Base-by-base conservation (phyloP, 371 early-diverging fungal species). In the Syncephalastrum contaminatum region DNA sequence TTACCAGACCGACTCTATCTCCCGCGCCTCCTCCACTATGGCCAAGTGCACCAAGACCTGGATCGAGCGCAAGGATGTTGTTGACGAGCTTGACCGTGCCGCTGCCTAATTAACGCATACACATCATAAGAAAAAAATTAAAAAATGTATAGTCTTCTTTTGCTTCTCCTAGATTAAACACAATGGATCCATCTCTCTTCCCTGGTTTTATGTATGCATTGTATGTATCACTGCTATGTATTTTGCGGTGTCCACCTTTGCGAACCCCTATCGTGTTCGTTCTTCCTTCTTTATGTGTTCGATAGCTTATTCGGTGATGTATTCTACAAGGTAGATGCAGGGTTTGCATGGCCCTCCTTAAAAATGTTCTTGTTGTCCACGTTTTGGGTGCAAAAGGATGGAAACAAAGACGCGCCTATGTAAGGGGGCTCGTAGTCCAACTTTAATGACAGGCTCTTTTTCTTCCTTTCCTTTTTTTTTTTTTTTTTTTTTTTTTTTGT, bases 21-120 rank as follows among this genome's bases (percentile, higher is more conserved):
- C 93, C 27, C 80, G 97, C 50, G 88, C 96, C 2, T 93, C 94
- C 16, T 83, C 85, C 56, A 97, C 96, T n/a, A 98, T 98, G 98
- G 98, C 98, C 57, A 91, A 94, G 73, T 93, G 95, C 73, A 90
- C 95, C 30, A 87, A 89, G 66, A 58, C 64, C 51, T 78, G 69
- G 67, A 63, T 72, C 16, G 53, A 68, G 41, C 69, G 66, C 49
- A 69, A 72, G 51, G 62, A 64, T 43, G 68, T 59, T 42, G 72
- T 67, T 47, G 66, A 72, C 24, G 70, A 67, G 51, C 63, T 70
- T 47, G 64, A 65, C 39, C 63, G 64, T 56, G 78, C 67, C 21
- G 44, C 64, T 48, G 75, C 72, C 56, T 76, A 76, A 36, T 41
- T 46, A 22, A 20, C n/a, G 25, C 43, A 54, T 54, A 21, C 30